Conservation (phyloP, 2,329 filamentous ascomycete species). For the Stachybotrys elegans region DNA sequence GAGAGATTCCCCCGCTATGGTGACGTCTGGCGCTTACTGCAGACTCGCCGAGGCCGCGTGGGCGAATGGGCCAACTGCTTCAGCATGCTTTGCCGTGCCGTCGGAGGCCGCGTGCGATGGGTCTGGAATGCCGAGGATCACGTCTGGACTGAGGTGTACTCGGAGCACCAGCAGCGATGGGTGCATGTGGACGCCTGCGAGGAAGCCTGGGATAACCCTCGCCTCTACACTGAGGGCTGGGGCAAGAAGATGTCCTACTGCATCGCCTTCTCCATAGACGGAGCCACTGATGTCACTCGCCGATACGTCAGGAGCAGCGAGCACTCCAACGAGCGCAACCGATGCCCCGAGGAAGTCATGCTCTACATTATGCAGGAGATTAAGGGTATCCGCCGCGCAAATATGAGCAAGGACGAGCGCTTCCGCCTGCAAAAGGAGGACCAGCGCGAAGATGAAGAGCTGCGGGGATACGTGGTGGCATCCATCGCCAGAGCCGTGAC, state of each 20-base stretch:
- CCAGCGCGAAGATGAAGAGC: constrained; percentile 67
- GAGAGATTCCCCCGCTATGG: constrained; percentile 93
- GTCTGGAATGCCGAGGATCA: constrained; percentile 98
- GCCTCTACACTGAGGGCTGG: constrained; percentile 92
- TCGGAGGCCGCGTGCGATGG: constrained; percentile 89
- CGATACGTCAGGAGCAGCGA: constrained; percentile 68
- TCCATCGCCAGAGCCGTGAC: constrained; percentile 70
- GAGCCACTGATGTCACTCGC: constrained; percentile 60
- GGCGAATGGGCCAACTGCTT: constrained; percentile 99
- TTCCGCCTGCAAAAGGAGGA: constrained; percentile 80
- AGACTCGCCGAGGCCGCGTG: constrained; percentile 78
- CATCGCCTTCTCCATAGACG: constrained; percentile 92
- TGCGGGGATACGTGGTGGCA: constrained; percentile 68
- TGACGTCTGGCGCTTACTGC: constrained; percentile 87
- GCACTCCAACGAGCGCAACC: constrained; percentile 68
- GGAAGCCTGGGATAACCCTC: constrained; percentile 90
- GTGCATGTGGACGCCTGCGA: constrained; percentile 96
- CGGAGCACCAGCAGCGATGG: constrained; percentile 88
- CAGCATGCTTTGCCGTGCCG: constrained; percentile 92
- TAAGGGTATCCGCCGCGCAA: constrained; percentile 73
- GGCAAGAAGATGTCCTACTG: constrained; percentile 95
- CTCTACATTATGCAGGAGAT: constrained; percentile 92
- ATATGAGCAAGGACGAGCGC: constrained; percentile 80
- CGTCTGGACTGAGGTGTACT: constrained; percentile 97
- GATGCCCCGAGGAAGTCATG: constrained; percentile 83